Evolutionary conservation across 2,329 filamentous ascomycete genomes (phyloP).

Genomic region (Fusarium ambrosium): DNA sequence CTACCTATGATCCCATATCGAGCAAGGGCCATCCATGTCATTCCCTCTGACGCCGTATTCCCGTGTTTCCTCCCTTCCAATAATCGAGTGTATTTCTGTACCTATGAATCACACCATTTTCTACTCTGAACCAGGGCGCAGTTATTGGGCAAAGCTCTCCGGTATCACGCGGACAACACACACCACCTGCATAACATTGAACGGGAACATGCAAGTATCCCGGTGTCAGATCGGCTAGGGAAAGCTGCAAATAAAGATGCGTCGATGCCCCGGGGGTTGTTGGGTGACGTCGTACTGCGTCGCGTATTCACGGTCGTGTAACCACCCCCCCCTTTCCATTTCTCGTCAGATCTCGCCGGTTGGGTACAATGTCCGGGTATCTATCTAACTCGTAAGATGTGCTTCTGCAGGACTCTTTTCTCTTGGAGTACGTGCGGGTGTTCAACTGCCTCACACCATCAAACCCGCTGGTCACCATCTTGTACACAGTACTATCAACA

Average conservation of each 20-base stretch:
- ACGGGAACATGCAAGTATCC: background rate
- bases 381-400: background rate
- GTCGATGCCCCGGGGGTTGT: background rate
- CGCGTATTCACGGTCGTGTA: background rate
- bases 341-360: background rate
- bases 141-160: background rate
- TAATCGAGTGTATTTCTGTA: background rate
- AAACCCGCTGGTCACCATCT: background rate
- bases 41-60: background rate
- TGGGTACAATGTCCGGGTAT: background rate
- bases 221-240: background rate
- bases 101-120: background rate
- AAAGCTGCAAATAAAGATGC: background rate
- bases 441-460: background rate
- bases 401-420: background rate
- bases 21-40: background rate
- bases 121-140: background rate
- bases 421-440: background rate
- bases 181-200: background rate
- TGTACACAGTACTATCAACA: background rate
- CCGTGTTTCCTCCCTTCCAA: background rate
- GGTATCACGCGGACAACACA: background rate
- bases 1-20: background rate
- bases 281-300: background rate
- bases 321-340: background rate